Conservation (phyloP, 1,284 basidiomycete species). For the Somion occarium region DNA sequence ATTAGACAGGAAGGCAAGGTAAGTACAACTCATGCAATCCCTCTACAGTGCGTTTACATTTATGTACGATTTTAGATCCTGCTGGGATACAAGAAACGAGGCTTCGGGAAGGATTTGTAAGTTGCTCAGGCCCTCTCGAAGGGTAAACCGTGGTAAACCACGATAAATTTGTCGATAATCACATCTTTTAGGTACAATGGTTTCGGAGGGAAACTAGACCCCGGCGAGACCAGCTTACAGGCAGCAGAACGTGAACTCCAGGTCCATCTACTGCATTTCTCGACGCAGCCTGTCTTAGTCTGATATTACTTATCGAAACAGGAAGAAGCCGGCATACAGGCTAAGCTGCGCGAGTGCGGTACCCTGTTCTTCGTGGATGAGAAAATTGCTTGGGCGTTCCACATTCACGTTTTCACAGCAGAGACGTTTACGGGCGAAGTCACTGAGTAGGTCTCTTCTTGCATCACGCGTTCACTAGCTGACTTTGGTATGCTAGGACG, state of each 20-base stretch:
- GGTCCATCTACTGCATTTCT: too few species aligned
- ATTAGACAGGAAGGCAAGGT: slow-evolving; percentile 38
- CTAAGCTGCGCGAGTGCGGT: slow-evolving; percentile 53
- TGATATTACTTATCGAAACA: slow-evolving; percentile 22
- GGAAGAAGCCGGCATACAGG: slow-evolving; percentile 76
- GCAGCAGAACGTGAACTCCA: slow-evolving; percentile 65
- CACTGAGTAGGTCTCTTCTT: slow-evolving; percentile 46
- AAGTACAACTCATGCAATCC: slow-evolving; percentile 3
- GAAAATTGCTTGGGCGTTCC: slow-evolving; percentile 50
- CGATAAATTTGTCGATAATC: neutral
- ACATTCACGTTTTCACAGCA: slow-evolving; percentile 65
- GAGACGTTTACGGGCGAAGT: slow-evolving; percentile 47
- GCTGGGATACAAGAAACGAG: slow-evolving; percentile 69
- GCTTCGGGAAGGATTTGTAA: slow-evolving; percentile 58
- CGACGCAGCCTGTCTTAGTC: neutral
- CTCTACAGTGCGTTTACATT: neutral
- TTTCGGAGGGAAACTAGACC: slow-evolving; percentile 72
- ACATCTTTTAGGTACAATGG: slow-evolving; percentile 54
- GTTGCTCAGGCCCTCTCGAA: slow-evolving; percentile 22
- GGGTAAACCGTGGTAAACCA: neutral
- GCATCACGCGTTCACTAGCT: neutral
- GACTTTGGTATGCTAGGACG: too few species aligned
- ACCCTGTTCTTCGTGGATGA: slow-evolving; percentile 55
- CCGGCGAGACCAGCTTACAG: slow-evolving; percentile 51
- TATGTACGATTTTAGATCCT: slow-evolving; percentile 38